Base-by-base conservation (phyloP, 805 yeast genomes). In the Teunomyces gatunensis region DNA sequence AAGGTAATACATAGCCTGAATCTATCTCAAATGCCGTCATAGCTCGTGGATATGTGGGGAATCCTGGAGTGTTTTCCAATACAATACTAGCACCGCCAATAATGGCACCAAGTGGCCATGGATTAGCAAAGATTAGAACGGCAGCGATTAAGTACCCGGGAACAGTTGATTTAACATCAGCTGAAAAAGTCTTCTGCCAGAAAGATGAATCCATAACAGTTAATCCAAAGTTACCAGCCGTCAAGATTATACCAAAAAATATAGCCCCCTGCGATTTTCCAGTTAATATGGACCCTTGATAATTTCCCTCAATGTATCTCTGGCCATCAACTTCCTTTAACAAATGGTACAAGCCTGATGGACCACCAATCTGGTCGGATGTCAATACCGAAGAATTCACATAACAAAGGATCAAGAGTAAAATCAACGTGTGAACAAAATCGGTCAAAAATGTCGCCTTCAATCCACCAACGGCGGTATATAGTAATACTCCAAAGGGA, bases 401-500 rank as follows among this genome's bases (percentile, higher is more conserved):
- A 45, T 58, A 62, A 44, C 66, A 57, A 23, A 67, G 53, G 15
- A 65, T 54, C 15, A 66, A 48, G 10, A 66, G 48, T 21, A 61
- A 47, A 20, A 63, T 51, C 18, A 61, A 54, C 6, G 67, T 41
- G 13, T 39, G 42, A 34, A 44, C 47, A 21, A 44, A 77, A 53
- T 78, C 82, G 4, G 81, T 73, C 32, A 78, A 59, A 51, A 77
- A 77, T 2, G 83, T 78, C 6, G 81, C 75, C 48, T 73, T 75
- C 32, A 78, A 59, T 7, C 82, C 83, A 40, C 82, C 82, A 32
- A 73, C 64, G 6, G 73, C 64, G 0, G 82, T 78, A 54, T 78
- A 78, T 25, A 74, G 57, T 48, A 73, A 60, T 15, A 78, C 81
- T 2, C 68, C 68, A 55, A 63, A 62, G 30, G 64, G 66, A 46